Conservation (phyloP, 148 eudicot species). For the Talinum fruticosum region DNA sequence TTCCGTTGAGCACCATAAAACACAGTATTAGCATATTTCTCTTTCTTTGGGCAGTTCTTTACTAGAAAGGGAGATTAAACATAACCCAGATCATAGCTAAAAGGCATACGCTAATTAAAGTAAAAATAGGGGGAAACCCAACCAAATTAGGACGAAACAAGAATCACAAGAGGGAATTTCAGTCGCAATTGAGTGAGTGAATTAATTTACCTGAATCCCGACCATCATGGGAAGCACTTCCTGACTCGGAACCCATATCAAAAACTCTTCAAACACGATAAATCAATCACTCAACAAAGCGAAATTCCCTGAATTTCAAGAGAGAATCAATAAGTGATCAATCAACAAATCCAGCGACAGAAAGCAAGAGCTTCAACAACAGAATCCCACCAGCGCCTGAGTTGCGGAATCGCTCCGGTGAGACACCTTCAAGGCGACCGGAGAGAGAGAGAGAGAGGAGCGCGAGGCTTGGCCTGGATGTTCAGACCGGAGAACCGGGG, state of each 20-base stretch:
- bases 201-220: conserved; percentile 38
- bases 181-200: not conserved
- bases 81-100: not conserved
- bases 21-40: not conserved
- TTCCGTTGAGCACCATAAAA: not conserved
- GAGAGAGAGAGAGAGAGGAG: not conserved
- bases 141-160: not conserved
- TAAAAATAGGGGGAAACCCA: not conserved
- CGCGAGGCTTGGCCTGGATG: not conserved
- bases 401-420: not conserved
- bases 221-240: conserved; percentile 37
- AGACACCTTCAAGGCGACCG: not conserved
- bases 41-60: not conserved
- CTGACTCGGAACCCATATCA: conserved; percentile 36
- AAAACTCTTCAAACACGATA: not conserved
- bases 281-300: conserved; percentile 3
- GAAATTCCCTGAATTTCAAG: not conserved
- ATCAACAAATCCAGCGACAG: not conserved
- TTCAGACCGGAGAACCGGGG: not conserved
- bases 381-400: not conserved
- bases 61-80: not conserved
- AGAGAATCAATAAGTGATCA: not conserved
- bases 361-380: not conserved
- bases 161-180: conserved; percentile 1
- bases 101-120: not conserved